Conservation (phyloP, 495 filamentous ascomycete genomes). For the Echria macrotheca region DNA sequence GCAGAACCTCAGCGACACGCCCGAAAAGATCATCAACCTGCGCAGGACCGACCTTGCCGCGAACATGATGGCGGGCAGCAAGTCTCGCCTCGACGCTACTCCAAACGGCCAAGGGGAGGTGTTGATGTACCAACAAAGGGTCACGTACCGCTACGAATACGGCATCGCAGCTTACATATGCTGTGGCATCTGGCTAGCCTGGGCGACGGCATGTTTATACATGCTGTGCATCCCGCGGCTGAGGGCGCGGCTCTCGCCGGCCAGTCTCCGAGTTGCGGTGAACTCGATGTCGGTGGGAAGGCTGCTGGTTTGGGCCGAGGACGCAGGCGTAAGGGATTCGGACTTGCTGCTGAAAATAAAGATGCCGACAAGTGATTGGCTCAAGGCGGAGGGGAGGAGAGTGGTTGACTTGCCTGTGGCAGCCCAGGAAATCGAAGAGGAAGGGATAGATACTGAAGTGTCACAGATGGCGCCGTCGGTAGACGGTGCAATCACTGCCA, state of each 20-base stretch:
- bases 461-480: too few relatives aligned
- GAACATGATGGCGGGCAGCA: neutral
- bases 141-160: neutral
- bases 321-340: too few relatives aligned
- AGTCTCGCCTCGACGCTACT: neutral
- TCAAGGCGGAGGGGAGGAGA: neutral
- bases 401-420: neutral
- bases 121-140: neutral
- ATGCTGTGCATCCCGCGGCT: neutral
- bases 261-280: neutral
- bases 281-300: neutral
- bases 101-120: neutral
- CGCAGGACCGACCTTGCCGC: neutral
- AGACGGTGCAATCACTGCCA: too few relatives aligned
- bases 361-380: neutral
- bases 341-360: neutral
- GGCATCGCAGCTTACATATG: neutral
- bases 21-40: neutral
- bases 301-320: neutral
- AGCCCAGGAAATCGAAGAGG: too few relatives aligned
- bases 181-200: neutral
- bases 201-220: neutral
- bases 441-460: too few relatives aligned
- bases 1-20: neutral
- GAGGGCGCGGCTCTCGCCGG: neutral